Evolutionary conservation across 225 moss, liverwort and hornwort genomes (phyloP).

Genomic region (Rhytidiadelphus loreus): DNA sequence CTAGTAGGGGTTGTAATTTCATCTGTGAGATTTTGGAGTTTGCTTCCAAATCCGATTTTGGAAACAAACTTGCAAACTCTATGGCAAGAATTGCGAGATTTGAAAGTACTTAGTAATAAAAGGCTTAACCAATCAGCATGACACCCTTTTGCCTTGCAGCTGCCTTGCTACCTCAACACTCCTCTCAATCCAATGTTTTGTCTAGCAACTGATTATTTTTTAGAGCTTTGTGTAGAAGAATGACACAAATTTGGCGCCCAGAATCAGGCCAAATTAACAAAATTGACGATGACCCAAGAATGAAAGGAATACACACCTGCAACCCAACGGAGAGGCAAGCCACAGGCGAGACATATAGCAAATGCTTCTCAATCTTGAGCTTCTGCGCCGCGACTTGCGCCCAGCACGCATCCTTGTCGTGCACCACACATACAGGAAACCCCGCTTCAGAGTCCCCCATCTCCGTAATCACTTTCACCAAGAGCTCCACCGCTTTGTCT

Average conservation of each 20-base stretch:
- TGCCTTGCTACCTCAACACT: not conserved
- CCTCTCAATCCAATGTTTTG: not conserved
- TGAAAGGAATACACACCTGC: not conserved
- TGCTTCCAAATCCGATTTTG: not conserved
- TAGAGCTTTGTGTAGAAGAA: not conserved
- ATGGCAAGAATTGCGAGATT: not conserved
- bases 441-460: not conserved
- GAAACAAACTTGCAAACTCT: too few species aligned
- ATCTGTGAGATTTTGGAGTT: not conserved
- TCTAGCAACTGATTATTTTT: not conserved
- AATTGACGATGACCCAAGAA: not conserved
- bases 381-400: slow-evolving; percentile 14
- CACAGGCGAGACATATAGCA: slow-evolving; percentile 10
- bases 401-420: slow-evolving; percentile 19
- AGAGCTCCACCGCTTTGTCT: not conserved
- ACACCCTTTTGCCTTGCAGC: too few species aligned
- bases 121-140: not conserved
- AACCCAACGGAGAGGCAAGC: not conserved
- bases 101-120: not conserved
- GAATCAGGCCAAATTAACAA: not conserved
- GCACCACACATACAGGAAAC: slow-evolving; percentile 21
- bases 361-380: slow-evolving; percentile 27
- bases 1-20: not conserved
- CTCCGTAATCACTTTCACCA: slow-evolving; percentile 8
- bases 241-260: not conserved